Base-by-base conservation (phyloP, 2,329 filamentous ascomycete genomes). In the Botrytis fabae region DNA sequence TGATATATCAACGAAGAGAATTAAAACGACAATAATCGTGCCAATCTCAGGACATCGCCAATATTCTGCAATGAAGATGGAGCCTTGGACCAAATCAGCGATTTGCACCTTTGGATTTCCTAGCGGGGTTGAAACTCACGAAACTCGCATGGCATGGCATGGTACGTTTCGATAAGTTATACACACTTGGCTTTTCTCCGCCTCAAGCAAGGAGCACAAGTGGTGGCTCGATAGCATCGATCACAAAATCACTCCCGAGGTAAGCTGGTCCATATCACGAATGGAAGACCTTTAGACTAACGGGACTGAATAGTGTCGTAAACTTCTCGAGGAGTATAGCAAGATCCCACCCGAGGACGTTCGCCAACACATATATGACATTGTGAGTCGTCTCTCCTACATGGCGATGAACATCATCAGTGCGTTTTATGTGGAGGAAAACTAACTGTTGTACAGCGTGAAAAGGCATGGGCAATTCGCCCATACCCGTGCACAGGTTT, bases 401-500 rank as follows among this genome's bases (percentile, higher is more conserved):
- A 35, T 25, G 32, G 2, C 20, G 20, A 60, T 40, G 7, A 63
- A 28, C 0, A 32, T 3, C 10, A n/a, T 14, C 16, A 25, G 8
- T 28, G n/a, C 12, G 10, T 18, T 48, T 20, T 62, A 10, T 63
- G 10, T 32, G 1, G n/a, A 7, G 1, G 3, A 4, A 40, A 46
- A 38, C 32, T 63, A 38, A 57, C n/a, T 5, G 7, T 51, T 48
- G 28, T 20, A 40, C 25, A 74, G 75, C 73, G 74, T 54, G 73
- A 75, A 9, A 71, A 72, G 65, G 75, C 73, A 51, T 75, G 74
- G 74, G 44, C 72, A 14, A 63, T 76, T 18, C 71, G 61, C 35
- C 73, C 70, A 63, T 73, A 73, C 32, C 75, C 75, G 32, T 78
- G 76, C 70, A 77, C 76, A 32, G 76, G 77, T 14, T 22, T 73